A percentile compares a stretch with the other conserved stretches of the same genome.
Evolutionary conservation across 2,329 filamentous ascomycete species (phyloP).

Genomic region (Magnaporthiopsis poae): DNA sequence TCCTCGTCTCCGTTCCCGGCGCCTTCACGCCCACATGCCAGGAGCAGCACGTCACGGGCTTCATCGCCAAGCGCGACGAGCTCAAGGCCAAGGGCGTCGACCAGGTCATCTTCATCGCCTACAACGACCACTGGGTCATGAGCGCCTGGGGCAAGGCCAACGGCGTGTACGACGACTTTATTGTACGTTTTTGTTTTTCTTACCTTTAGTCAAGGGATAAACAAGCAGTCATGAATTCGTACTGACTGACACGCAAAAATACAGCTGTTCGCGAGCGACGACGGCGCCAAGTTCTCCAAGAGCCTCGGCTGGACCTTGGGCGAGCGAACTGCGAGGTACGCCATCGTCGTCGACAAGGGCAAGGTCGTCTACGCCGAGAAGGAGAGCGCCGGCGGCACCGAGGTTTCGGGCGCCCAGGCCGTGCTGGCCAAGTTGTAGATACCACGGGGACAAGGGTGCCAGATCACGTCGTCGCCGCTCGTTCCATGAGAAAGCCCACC

Average conservation of each 20-base stretch:
- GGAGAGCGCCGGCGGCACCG: conserved; percentile 44
- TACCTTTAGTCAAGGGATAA: neutral
- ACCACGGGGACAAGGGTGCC: neutral
- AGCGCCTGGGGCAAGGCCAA: conserved; percentile 86
- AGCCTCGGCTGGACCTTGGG: conserved; percentile 66
- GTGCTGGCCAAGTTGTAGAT: conserved; percentile 43
- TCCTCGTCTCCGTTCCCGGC: conserved; percentile 50
- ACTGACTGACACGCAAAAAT: too few relatives aligned
- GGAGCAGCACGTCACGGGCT: conserved; percentile 69
- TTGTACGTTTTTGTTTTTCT: conserved; percentile 26
- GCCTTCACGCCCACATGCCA: conserved; percentile 85
- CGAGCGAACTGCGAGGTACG: conserved; percentile 62
- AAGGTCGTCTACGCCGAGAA: conserved; percentile 73
- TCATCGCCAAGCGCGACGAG: conserved; percentile 60
- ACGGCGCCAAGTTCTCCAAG: conserved; percentile 60
- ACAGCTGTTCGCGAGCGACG: conserved; percentile 67
- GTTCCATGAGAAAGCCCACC: neutral
- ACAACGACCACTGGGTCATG: conserved; percentile 82
- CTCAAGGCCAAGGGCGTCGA: conserved; percentile 76
- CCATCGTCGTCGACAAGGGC: conserved; percentile 72
- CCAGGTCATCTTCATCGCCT: conserved; percentile 65
- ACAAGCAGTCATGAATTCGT: neutral
- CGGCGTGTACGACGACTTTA: conserved; percentile 57
- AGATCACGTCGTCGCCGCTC: neutral
- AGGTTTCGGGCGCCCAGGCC: conserved; percentile 42